Percentiles rank a stretch among this genome's conserved stretches.
Conservation (phyloP, 2,329 filamentous ascomycete genomes). For the Tolypocladium ophioglossoides region DNA sequence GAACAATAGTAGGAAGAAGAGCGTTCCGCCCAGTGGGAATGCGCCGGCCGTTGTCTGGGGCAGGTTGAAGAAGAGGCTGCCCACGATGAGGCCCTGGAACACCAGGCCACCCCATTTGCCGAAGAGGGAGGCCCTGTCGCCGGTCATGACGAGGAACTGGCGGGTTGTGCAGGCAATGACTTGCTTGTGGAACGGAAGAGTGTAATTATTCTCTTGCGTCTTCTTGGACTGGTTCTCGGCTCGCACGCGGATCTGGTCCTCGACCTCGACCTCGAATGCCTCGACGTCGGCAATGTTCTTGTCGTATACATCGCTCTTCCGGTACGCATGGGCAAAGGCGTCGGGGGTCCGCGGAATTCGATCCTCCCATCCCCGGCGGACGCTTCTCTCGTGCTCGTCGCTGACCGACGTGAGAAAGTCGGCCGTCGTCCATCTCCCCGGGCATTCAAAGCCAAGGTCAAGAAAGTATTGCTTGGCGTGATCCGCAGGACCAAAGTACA, state of each 20-base stretch:
- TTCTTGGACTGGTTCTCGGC: slow-evolving; percentile 55
- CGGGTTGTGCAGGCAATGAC: slow-evolving; percentile 60
- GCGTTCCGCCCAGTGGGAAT: slow-evolving; percentile 40
- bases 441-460: slow-evolving; percentile 62
- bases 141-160: slow-evolving; percentile 70
- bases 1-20: slow-evolving; percentile 45
- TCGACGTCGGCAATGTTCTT: slow-evolving; percentile 50
- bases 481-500: slow-evolving; percentile 57
- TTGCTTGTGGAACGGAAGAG: slow-evolving; percentile 64
- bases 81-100: slow-evolving; percentile 64
- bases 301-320: slow-evolving; percentile 49
- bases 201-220: slow-evolving; percentile 61
- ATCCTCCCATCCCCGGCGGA: slow-evolving; percentile 54
- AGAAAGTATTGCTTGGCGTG: slow-evolving; percentile 60
- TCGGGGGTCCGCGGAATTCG: slow-evolving; percentile 58
- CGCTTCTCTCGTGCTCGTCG: slow-evolving; percentile 59
- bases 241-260: slow-evolving; percentile 30
- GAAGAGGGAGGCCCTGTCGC: slow-evolving; percentile 63
- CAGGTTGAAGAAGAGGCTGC: slow-evolving; percentile 67
- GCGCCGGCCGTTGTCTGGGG: slow-evolving; percentile 49
- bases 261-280: slow-evolving; percentile 53
- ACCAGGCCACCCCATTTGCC: slow-evolving; percentile 75
- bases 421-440: slow-evolving; percentile 57
- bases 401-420: slow-evolving; percentile 74
- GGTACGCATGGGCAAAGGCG: slow-evolving; percentile 58